phyloP scores from a whole-genome alignment of 2,329 filamentous ascomycete species.

The Cadophora gregata region DNA sequence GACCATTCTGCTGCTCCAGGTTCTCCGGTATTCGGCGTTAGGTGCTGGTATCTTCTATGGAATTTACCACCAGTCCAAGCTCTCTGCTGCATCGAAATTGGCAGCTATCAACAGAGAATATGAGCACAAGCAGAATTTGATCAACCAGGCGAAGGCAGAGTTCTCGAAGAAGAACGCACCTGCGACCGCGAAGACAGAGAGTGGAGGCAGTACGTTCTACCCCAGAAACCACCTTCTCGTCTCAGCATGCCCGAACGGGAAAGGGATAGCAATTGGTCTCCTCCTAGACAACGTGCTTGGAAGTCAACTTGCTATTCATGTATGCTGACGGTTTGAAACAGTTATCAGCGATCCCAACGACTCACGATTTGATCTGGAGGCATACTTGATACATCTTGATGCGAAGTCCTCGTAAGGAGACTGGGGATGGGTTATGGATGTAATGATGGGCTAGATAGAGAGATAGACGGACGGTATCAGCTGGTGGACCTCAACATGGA shows the following conservation, averaged over 20 bases:
- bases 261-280: neutral
- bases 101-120: constrained; percentile 81
- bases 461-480: constrained; percentile 38
- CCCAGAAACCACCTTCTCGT: neutral
- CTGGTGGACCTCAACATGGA: constrained; percentile 25
- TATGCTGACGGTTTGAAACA: constrained; percentile 45
- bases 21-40: constrained; percentile 95
- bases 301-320: neutral
- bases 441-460: constrained; percentile 37
- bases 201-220: constrained; percentile 47
- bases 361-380: constrained; percentile 93
- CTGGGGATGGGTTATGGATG: constrained; percentile 25
- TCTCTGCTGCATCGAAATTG: constrained; percentile 73
- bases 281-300: neutral
- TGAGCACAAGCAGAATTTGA: constrained; percentile 88
- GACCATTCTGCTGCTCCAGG: constrained; percentile 58
- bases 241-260: neutral
- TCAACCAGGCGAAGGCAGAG: constrained; percentile 90
- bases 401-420: constrained; percentile 47
- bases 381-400: constrained; percentile 71
- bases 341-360: constrained; percentile 79
- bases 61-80: constrained; percentile 87
- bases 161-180: constrained; percentile 78
- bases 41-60: constrained; percentile 93
- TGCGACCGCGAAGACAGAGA: constrained; percentile 46